Base-by-base conservation (phyloP, 2,329 filamentous ascomycete species). In the Aspergillus udagawae region DNA sequence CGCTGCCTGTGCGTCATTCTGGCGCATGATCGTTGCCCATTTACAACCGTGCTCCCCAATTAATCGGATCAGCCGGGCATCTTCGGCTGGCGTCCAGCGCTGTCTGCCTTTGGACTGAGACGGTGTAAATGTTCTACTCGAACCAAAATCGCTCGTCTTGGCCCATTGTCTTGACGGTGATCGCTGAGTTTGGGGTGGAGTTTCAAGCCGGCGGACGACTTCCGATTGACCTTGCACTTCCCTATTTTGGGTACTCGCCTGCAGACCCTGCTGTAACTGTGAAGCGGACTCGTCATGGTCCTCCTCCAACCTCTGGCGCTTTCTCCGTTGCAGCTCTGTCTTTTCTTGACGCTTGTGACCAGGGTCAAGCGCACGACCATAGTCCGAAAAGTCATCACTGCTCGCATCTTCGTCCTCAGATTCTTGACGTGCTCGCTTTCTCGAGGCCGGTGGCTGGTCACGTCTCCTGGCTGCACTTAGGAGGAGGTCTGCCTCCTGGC, bases 11-110 rank as follows among this genome's bases (percentile, higher is more conserved):
- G 63, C 49, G 3, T 63, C 59, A 29, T 75, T 74, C 29, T 66
- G 63, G 12, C 69, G 65, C 23, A 70, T 64, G 49, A 88, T 82
- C 0, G 53, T 27, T 1, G 80, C 60, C 74, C 82, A 88, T 9
- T 67, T 68, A 4, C 70, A 72, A 1, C 81, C 80, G 49, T 75
- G 67, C 9, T 73, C 61, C 1, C 62, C 75, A 59, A 88, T 81
- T 27, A 82, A 73, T 0, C 77, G 62, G 3, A 82, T 70, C 1
- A 89, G 71, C 4, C 74, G 73, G 1, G 70, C 57, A 17, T 76
- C 66, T 63, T 82, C 79, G 9, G 63, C 65, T 1, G 64, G 58
- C 1, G 72, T 72, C 76, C 76, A 82, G 48, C 65, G 55, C 67
- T 14, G 23, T 25, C 44, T 27, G 44, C 20, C 28, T 8, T 45